Evolutionary conservation across 164 flowering plant genomes (phyloP).

Genomic region (Berberis thunbergii): DNA sequence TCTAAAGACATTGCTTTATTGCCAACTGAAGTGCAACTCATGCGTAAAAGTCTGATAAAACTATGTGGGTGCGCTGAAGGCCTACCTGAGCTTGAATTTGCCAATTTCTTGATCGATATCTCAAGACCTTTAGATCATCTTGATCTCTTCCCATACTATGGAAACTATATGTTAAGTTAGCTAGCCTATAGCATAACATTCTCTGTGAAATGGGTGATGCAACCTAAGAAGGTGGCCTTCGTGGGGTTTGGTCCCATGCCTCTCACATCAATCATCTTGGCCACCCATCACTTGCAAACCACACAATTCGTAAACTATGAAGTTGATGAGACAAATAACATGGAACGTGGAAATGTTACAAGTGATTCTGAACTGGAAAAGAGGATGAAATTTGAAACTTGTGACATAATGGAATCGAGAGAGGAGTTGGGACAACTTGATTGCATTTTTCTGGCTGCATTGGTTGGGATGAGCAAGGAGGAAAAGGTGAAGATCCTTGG

Average conservation of each 20-base stretch:
- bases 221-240: constrained; percentile 46
- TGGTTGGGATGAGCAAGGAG: constrained; percentile 51
- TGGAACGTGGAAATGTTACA: constrained; percentile 18
- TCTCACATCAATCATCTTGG: constrained; percentile 40
- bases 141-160: constrained; percentile 43
- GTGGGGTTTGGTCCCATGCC: constrained; percentile 68
- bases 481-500: constrained; percentile 34
- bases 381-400: constrained; percentile 36
- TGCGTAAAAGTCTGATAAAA: constrained; percentile 31
- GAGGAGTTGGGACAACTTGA: constrained; percentile 35
- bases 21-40: constrained; percentile 19
- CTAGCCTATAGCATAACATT: constrained; percentile 26
- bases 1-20: constrained; percentile 23
- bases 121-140: constrained; percentile 34
- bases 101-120: constrained; percentile 13
- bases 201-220: constrained; percentile 20
- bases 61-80: constrained; percentile 44
- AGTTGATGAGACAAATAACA: constrained; percentile 20
- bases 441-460: constrained; percentile 45
- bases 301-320: constrained; percentile 40
- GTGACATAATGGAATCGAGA: constrained; percentile 31
- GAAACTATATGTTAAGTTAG: constrained; percentile 40
- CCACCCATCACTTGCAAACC: constrained; percentile 32
- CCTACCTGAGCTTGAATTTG: constrained; percentile 35
- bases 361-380: constrained; percentile 30